phyloP scores from a whole-genome alignment of 805 yeast genomes.

The Ogataea parapolymorpha region DNA sequence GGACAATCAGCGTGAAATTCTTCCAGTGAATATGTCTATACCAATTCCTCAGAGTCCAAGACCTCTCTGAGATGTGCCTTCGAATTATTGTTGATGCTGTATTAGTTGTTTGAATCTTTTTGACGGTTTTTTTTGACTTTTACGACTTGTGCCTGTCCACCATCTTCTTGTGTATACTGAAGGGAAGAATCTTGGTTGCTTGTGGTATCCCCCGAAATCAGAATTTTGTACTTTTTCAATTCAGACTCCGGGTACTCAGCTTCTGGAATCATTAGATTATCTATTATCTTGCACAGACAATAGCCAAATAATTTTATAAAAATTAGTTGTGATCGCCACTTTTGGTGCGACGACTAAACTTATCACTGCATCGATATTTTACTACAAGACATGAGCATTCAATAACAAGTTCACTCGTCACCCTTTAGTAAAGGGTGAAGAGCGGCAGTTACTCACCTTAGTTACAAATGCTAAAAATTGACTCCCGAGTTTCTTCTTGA shows the following conservation, averaged over 20 bases:
- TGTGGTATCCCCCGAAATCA: background rate
- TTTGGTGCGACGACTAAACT: too few relatives aligned
- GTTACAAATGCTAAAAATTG: too few relatives aligned
- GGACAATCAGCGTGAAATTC: slow-evolving; percentile 52
- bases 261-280: slow-evolving; percentile 22
- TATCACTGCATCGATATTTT: too few relatives aligned
- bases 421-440: too few relatives aligned
- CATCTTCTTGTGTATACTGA: slow-evolving; percentile 2
- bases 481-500: too few relatives aligned
- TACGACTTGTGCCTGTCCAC: slow-evolving; percentile 32
- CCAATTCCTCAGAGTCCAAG: slow-evolving; percentile 74
- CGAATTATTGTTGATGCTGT: slow-evolving; percentile 22
- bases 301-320: background rate
- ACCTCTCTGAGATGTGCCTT: slow-evolving; percentile 64
- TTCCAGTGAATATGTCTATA: slow-evolving; percentile 73
- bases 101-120: slow-evolving; percentile 23
- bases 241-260: slow-evolving; percentile 33
- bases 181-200: slow-evolving; percentile 1
- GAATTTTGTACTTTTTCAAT: slow-evolving; percentile 22
- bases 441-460: too few relatives aligned
- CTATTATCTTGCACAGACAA: background rate
- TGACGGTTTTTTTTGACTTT: slow-evolving; percentile 13
- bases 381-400: too few relatives aligned
- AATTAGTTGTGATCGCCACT: too few relatives aligned
- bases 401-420: too few relatives aligned